Percentiles rank a stretch among this genome's conserved stretches.
These are phyloP conservation scores for Scenedesmus sp. DNA, from an alignment of 163 green algal species.

Conservation along the genomic window DNA sequence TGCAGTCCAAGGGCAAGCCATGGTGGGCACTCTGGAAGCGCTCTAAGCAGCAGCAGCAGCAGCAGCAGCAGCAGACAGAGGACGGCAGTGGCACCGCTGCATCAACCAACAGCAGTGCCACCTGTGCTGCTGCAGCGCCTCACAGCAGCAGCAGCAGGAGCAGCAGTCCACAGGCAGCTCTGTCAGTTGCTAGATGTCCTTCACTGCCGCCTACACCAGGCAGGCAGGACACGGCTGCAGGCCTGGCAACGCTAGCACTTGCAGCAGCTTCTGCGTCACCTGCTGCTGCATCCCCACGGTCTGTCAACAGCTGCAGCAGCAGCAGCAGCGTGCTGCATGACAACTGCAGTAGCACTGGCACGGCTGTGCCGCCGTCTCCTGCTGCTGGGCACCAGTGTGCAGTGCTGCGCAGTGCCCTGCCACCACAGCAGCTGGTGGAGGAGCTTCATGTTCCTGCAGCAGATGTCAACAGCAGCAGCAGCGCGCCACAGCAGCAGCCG, in stretches of 20 bases:
- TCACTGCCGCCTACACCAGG: background rate
- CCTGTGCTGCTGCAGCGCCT: background rate
- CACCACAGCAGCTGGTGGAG: background rate
- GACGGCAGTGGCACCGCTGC: background rate
- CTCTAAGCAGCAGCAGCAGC: constrained; percentile 22
- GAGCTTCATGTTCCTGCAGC: background rate
- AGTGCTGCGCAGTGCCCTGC: background rate
- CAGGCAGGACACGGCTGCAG: background rate
- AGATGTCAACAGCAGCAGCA: background rate
- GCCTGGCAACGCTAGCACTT: background rate
- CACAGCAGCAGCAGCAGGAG: background rate
- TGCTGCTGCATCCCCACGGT: background rate
- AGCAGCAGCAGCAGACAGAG: background rate
- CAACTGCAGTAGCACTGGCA: background rate
- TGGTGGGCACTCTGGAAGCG: constrained; percentile 37
- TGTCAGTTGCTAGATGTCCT: background rate
- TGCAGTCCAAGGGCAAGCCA: background rate
- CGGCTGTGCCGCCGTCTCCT: background rate
- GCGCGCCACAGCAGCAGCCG: background rate
- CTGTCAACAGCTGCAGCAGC: background rate
- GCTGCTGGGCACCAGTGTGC: background rate
- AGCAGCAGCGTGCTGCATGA: background rate
- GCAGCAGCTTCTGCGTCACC: background rate
- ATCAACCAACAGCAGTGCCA: constrained; percentile 1
- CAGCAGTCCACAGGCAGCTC: background rate